phyloP scores from a whole-genome alignment of 2,329 filamentous ascomycete species.

The Cercospora sp. region DNA sequence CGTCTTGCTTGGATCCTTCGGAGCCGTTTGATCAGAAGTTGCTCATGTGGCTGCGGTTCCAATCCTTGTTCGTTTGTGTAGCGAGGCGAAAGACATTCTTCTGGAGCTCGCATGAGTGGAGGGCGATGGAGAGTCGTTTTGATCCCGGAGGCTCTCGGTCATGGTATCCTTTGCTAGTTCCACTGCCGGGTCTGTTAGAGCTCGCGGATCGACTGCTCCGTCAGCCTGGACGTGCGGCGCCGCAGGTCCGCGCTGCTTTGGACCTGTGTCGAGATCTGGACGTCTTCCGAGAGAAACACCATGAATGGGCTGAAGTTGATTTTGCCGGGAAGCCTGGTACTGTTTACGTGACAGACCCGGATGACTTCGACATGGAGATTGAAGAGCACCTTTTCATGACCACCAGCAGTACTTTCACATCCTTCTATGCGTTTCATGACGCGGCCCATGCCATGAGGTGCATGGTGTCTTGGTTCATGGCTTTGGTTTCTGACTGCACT shows the following conservation, averaged over 20 bases:
- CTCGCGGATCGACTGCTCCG: conserved; percentile 8
- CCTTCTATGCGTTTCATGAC: conserved; percentile 19
- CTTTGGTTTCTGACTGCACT: conserved; percentile 17
- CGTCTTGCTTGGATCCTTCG: conserved; percentile 13
- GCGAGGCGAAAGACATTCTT: conserved; percentile 17
- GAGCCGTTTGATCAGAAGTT: conserved; percentile 19
- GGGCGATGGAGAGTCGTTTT: conserved; percentile 9
- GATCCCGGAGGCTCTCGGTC: conserved; percentile 12
- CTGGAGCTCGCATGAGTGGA: conserved; percentile 16
- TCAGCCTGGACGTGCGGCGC: not conserved
- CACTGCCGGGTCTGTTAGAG: conserved; percentile 16
- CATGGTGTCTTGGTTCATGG: conserved; percentile 16
- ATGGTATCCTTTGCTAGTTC: conserved; percentile 18
- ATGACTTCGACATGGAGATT: conserved; percentile 18
- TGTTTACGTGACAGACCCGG: conserved; percentile 14
- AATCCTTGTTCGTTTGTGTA: conserved; percentile 17
- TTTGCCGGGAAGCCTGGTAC: conserved; percentile 13
- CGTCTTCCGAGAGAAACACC: conserved; percentile 12
- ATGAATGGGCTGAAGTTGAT: conserved; percentile 16
- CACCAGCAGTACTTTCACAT: conserved; percentile 17
- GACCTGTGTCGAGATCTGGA: conserved; percentile 13
- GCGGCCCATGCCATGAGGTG: conserved; percentile 15
- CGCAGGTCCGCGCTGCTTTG: not conserved
- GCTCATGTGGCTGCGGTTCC: conserved; percentile 19
- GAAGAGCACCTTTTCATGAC: conserved; percentile 24